Conservation (phyloP, 176 grass and related monocot genomes). For the Cenchrus americanus region DNA sequence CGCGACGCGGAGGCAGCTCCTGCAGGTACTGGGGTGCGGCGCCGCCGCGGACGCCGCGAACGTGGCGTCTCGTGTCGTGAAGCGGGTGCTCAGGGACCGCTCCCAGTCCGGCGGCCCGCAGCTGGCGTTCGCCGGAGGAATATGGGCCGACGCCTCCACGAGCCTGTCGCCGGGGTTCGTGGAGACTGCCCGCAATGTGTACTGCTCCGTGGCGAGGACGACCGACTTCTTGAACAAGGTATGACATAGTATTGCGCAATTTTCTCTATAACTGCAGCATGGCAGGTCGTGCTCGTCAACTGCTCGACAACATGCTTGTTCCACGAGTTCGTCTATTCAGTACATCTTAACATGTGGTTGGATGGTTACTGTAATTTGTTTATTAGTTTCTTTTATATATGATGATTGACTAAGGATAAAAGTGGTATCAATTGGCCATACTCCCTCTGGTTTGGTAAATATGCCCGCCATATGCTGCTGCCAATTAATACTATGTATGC, state of each 20-base stretch:
- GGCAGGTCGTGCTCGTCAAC: background rate
- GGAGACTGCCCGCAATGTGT: conserved; percentile 7
- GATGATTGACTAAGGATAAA: background rate
- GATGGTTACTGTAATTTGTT: background rate
- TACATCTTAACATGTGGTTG: background rate
- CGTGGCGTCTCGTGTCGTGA: conserved; percentile 45
- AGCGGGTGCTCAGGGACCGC: conserved; percentile 54
- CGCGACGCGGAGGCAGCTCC: conserved; percentile 43
- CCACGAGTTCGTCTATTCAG: background rate
- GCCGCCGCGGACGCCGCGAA: conserved; percentile 47
- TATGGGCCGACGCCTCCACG: conserved; percentile 47
- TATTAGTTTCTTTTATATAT: background rate
- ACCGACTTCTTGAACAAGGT: conserved; percentile 42
- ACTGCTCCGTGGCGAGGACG: conserved; percentile 34
- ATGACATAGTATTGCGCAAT: background rate
- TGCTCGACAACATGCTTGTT: conserved; percentile 14
- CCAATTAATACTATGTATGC: too few relatives aligned
- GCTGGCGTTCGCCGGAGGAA: conserved; percentile 35
- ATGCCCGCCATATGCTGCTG: too few relatives aligned
- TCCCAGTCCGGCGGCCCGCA: conserved; percentile 40
- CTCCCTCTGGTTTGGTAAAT: too few relatives aligned
- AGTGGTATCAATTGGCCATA: background rate
- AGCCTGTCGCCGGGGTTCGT: conserved; percentile 35
- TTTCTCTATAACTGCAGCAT: background rate
- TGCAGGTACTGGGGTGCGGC: conserved; percentile 37